A percentile compares a stretch with the other conserved stretches of the same genome.
These are phyloP conservation scores for Candida tibetensis DNA, from an alignment of 805 yeast genomes.

Conservation along the genomic window DNA sequence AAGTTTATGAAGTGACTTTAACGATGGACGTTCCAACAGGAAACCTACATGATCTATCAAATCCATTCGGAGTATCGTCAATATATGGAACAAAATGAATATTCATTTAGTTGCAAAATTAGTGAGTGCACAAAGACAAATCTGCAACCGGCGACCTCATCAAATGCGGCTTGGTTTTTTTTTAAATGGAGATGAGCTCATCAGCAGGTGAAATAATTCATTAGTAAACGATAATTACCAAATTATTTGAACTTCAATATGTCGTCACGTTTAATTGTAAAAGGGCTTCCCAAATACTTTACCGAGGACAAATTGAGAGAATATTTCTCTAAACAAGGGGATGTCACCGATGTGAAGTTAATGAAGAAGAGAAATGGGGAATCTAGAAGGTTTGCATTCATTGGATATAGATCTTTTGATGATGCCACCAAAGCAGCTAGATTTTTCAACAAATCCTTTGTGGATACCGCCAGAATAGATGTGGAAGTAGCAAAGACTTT, in stretches of 20 bases:
- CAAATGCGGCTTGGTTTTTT: background rate
- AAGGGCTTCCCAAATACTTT: slow-evolving; percentile 77
- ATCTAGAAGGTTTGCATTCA: slow-evolving; percentile 88
- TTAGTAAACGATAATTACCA: no score
- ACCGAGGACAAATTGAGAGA: slow-evolving; percentile 69
- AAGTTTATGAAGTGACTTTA: no score
- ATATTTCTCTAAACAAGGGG: slow-evolving; percentile 60
- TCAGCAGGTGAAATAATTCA: slow-evolving; percentile 10
- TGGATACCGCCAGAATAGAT: slow-evolving; percentile 76
- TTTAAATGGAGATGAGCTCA: background rate
- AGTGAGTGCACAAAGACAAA: background rate
- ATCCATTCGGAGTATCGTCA: no score
- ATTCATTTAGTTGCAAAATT: background rate
- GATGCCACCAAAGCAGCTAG: slow-evolving; percentile 79
- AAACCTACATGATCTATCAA: no score
- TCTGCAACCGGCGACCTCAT: background rate
- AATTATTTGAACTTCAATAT: no score
- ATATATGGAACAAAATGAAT: no score
- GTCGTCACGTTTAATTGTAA: slow-evolving; percentile 84
- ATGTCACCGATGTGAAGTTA: slow-evolving; percentile 84
- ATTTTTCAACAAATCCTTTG: slow-evolving; percentile 72
- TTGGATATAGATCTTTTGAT: slow-evolving; percentile 71
- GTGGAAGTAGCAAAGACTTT: slow-evolving; percentile 84
- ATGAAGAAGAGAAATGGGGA: slow-evolving; percentile 80
- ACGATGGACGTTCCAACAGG: no score